Base-by-base conservation (phyloP, 371 early-diverging fungal genomes). In the Coemansia sp. region DNA sequence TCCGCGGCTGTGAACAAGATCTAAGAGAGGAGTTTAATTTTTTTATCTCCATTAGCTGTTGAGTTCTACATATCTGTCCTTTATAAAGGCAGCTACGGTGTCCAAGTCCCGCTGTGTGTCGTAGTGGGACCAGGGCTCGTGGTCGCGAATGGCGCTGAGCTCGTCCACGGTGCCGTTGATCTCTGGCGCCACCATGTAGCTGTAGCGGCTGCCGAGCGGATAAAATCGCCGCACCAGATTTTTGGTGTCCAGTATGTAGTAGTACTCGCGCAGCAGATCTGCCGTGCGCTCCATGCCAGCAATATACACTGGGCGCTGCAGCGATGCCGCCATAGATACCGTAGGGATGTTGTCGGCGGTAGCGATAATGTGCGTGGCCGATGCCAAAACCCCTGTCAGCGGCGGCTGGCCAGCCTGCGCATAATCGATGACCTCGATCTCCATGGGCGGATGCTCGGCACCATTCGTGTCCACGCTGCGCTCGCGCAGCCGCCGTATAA, bases 151-250 rank as follows among this genome's bases (percentile, higher is more conserved):
- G 4, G 67, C 71, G 49, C 76, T 75, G 48, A 70, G 67, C 54
- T 63, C 63, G 34, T 75, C 76, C 16, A 63, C 36, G 10, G 52
- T 43, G 38, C 76, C 72, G 26, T 32, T 41, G 35, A 75, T 66
- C 7, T 70, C 72, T 3, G 71, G 40, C 48, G 52, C 57, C 16
- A 75, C 57, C 76, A 75, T 75, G 51, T 75, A 70, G 63, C 71
- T 70, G 67, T 75, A 70, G 39, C 67, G 59, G 26, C 76, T 75
- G 38, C 67, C 67, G 30, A 26, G 53, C 20, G 76, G 76, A 47
- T 75, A 75, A 50, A 75, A 75, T 31, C 76, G 62, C 31, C 76
- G 65, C 35, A 75, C 76, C n/a, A 75, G 45, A 61, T 75, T 75
- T 10, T 26, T 55, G 3, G 63, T 54, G 1, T 75, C 70, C 26